These are phyloP conservation scores for Dendrocalamus latiflorus DNA, from an alignment of 202 grass and related monocot species.

Conservation along the genomic window DNA sequence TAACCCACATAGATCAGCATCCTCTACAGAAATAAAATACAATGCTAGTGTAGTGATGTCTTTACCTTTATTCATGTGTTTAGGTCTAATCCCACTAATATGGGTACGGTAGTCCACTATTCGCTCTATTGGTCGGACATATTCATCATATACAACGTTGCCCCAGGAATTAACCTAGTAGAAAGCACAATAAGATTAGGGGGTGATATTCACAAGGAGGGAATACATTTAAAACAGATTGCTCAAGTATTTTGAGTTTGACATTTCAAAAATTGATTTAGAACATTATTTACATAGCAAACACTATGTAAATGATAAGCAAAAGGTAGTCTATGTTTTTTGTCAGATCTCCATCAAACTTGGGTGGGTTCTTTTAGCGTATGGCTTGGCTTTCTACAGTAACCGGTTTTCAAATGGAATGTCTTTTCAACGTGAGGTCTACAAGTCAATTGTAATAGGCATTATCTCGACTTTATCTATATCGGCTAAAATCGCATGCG, in stretches of 20 bases:
- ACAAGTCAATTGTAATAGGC: no score
- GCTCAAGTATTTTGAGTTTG: background rate
- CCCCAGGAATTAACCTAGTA: conserved; percentile 82
- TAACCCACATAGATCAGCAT: background rate
- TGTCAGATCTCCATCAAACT: conserved; percentile 7
- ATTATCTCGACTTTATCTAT: no score
- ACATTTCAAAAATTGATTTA: background rate
- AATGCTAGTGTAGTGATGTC: background rate
- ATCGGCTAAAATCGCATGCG: no score
- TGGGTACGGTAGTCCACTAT: conserved; percentile 80
- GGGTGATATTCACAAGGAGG: background rate
- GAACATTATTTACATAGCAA: background rate
- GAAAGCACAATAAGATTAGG: conserved; percentile 18
- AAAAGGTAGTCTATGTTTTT: background rate
- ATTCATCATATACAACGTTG: conserved; percentile 77
- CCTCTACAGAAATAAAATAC: background rate
- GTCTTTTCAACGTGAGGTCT: no score
- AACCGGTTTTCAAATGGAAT: no score
- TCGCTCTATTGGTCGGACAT: conserved; percentile 61
- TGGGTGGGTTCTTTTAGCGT: no score
- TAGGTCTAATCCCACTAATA: conserved; percentile 92
- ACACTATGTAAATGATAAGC: no score
- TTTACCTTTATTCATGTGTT: conserved; percentile 88
- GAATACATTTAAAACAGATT: background rate
- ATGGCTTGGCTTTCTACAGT: no score